Evolutionary conservation across 2,329 filamentous ascomycete species (phyloP), one percentile per base, ranked within the genome.

Genomic region (Phialemoniopsis sp.): DNA sequence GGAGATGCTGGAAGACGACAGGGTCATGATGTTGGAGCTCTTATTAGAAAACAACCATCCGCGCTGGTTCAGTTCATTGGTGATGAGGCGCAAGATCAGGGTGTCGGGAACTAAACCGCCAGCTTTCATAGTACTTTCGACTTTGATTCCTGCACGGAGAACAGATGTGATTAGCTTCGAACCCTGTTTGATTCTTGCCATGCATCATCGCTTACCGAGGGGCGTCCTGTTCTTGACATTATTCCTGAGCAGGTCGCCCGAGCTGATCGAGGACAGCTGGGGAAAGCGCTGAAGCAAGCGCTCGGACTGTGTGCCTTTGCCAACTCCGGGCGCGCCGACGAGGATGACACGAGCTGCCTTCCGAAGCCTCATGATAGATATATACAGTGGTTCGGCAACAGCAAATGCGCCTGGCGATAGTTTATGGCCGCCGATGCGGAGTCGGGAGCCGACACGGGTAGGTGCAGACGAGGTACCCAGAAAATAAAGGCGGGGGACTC

Each of bases 281-380:
- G 90, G 88, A 58, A 93, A 98, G 50, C 87, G 82, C 51, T 82
- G 72, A 51, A 97, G 82, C 46, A 98, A 73, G 45, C 93, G 82
- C 62, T 95, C 87, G 37, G 88, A 89, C 69, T 98, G 93, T 4
- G 93, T 98, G 46, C 91, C 93, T 64, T 98, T 98, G 46, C 93
- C 93, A 41, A 95, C 93, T 42, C 90, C 90, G n/a, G 93, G 93
- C 38, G 91, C 90, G 53, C 93, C 93, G 53, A 98, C 80, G 50
- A 98, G 80, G 58, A 98, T 97, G 47, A 97, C 84, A 46, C 93
- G 86, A 39, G 93, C 93, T 42, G 93, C 91, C 66, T 76, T 82
- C 49, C 75, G 77, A 56, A 94, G 78, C 67, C 80, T 73, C 79
- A 83, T 82, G 49, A 52, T 62, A 56, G 21, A 26, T 26, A 26